Evolutionary conservation across 192 early-diverging fungal species (phyloP).

Genomic region (Dispira simplex): DNA sequence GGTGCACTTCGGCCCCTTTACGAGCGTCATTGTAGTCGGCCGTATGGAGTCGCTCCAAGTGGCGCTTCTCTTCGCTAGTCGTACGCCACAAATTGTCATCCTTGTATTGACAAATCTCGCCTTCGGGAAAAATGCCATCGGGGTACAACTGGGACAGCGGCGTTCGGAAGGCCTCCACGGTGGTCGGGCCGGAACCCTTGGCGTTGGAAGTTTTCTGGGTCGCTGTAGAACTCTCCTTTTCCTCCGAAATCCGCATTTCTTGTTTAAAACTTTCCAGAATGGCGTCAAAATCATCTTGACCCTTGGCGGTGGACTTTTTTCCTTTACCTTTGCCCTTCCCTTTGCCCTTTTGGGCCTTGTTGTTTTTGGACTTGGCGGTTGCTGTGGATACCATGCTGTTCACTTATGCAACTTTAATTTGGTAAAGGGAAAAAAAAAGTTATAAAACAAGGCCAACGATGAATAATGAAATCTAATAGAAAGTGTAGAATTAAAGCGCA

Average conservation of each 20-base stretch:
- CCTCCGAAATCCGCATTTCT: neutral
- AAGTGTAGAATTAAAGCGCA: no score
- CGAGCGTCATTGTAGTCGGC: slow-evolving; percentile 71
- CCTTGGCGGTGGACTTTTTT: neutral
- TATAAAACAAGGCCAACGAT: no score
- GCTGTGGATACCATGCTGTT: no score
- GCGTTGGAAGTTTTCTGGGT: neutral
- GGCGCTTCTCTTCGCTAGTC: slow-evolving; percentile 86
- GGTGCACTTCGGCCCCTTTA: slow-evolving; percentile 86
- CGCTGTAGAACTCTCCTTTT: neutral
- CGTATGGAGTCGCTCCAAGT: slow-evolving; percentile 52
- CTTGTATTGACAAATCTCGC: slow-evolving; percentile 70
- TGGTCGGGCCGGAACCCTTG: neutral
- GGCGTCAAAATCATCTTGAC: neutral
- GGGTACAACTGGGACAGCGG: slow-evolving; percentile 75
- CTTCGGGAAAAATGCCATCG: slow-evolving; percentile 60
- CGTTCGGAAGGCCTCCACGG: slow-evolving; percentile 18
- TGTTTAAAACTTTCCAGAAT: no score
- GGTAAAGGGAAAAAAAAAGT: no score
- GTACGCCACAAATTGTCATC: slow-evolving; percentile 80
- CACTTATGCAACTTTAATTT: no score
- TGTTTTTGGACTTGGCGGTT: no score
- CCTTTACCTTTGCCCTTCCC: neutral
- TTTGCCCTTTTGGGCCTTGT: neutral
- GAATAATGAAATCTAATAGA: no score